These are phyloP conservation scores for Pseudozyma thailandica DNA, from an alignment of 1,284 basidiomycete genomes.

Conservation along the genomic window DNA sequence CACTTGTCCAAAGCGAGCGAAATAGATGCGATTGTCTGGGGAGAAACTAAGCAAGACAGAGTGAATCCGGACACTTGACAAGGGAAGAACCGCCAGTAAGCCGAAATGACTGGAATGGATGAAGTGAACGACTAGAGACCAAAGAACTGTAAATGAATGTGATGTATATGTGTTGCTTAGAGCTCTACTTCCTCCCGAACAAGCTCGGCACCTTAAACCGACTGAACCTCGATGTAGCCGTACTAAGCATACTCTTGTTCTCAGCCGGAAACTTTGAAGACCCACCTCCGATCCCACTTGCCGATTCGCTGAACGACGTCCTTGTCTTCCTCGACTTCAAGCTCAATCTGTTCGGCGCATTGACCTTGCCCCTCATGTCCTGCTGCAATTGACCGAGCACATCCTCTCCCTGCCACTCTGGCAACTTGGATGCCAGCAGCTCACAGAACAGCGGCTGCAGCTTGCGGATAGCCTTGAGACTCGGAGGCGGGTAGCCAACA, in stretches of 20 bases:
- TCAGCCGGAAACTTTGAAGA: conserved; percentile 21
- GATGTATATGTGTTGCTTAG: conserved; percentile 1
- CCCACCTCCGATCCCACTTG: conserved; percentile 6
- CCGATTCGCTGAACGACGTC: conserved; percentile 28
- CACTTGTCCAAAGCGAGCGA: no score
- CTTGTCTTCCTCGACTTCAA: conserved; percentile 22
- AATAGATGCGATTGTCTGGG: no score
- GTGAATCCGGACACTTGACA: no score
- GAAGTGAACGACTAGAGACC: neutral
- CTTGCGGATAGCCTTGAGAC: conserved; percentile 51
- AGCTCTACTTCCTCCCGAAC: conserved; percentile 28
- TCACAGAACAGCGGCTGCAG: conserved; percentile 59
- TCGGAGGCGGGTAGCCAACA: conserved; percentile 30
- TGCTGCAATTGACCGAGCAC: conserved; percentile 31
- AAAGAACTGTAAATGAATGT: neutral
- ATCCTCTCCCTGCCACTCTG: conserved; percentile 59
- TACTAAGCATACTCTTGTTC: conserved; percentile 35
- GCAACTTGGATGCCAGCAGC: conserved; percentile 54
- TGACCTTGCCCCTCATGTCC: conserved; percentile 2
- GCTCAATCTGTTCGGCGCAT: conserved; percentile 11
- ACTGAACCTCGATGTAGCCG: conserved; percentile 18
- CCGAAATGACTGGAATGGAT: conserved; percentile 1
- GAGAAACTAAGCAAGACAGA: no score
- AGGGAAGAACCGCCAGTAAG: no score
- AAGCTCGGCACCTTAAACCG: conserved; percentile 20